Conservation (phyloP, 257 asterid species). For the Gentiana straminea region DNA sequence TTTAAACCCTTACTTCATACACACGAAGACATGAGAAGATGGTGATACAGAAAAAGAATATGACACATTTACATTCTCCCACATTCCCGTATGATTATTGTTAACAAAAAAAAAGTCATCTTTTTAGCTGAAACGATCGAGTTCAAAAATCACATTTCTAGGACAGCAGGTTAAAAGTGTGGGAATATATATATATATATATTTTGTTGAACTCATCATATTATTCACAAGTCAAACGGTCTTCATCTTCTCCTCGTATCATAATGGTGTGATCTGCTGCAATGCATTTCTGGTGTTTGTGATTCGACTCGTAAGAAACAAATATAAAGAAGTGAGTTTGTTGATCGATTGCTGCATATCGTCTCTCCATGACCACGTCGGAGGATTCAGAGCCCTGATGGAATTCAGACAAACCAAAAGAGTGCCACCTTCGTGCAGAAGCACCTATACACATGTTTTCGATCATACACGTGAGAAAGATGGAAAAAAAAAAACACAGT, state of each 20-base stretch:
- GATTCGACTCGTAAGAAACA: conserved; percentile 8
- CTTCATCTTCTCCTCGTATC: not conserved
- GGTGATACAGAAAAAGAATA: too few relatives aligned
- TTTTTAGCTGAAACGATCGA: too few relatives aligned
- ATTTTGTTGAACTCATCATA: not conserved
- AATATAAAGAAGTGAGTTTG: conserved; percentile 22
- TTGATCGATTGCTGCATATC: conserved; percentile 31
- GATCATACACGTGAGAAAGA: not conserved
- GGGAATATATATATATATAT: too few relatives aligned
- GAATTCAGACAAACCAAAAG: conserved; percentile 88
- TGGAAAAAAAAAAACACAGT: too few relatives aligned
- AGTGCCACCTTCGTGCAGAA: conserved; percentile 96
- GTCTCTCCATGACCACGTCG: conserved; percentile 74
- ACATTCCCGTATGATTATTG: too few relatives aligned
- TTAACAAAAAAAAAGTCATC: too few relatives aligned
- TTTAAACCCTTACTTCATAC: too few relatives aligned
- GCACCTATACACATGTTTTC: conserved; percentile 41
- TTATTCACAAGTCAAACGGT: conserved; percentile 3
- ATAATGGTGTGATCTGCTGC: conserved; percentile 5
- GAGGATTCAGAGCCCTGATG: conserved; percentile 72
- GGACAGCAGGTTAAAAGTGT: too few relatives aligned
- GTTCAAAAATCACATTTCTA: too few relatives aligned
- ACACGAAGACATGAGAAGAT: too few relatives aligned
- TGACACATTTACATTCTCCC: too few relatives aligned
- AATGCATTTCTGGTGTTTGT: conserved; percentile 15